phyloP scores from a whole-genome alignment of 148 eudicot genomes.

The Polygonum maritimum region DNA sequence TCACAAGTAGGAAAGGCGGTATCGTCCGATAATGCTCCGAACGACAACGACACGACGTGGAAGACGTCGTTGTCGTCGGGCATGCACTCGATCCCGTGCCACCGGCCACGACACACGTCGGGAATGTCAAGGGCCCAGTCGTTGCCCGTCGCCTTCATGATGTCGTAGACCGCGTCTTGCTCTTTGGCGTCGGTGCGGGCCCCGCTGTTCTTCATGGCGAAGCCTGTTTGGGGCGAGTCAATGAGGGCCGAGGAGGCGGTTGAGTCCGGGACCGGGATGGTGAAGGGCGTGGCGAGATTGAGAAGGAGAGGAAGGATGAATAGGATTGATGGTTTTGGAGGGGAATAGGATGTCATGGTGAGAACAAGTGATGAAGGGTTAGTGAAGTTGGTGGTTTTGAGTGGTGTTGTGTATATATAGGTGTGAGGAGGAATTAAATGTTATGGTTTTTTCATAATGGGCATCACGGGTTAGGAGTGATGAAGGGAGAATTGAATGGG shows the following conservation, averaged over 20 bases:
- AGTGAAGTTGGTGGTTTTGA: background rate
- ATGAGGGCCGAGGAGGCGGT: constrained; percentile 49
- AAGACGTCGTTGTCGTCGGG: constrained; percentile 72
- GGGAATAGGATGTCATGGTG: background rate
- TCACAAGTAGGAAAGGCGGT: constrained; percentile 92
- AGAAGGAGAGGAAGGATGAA: constrained; percentile 17
- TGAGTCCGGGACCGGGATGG: constrained; percentile 56
- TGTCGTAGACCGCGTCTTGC: constrained; percentile 78
- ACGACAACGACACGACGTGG: constrained; percentile 81
- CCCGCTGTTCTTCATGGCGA: constrained; percentile 39
- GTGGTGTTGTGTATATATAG: constrained; percentile 3
- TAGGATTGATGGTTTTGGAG: background rate
- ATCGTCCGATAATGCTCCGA: constrained; percentile 85
- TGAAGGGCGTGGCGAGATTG: constrained; percentile 34
- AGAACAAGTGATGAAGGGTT: background rate
- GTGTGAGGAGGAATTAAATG: background rate
- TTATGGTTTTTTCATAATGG: constrained; percentile 9
- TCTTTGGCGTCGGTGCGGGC: constrained; percentile 58
- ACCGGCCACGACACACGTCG: constrained; percentile 82
- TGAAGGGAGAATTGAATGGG: background rate
- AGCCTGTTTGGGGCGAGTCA: constrained; percentile 63
- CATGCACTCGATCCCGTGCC: constrained; percentile 99
- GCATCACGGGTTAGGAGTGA: constrained; percentile 12
- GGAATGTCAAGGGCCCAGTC: constrained; percentile 81
- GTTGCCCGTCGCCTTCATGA: constrained; percentile 88